A percentile compares a stretch with the other conserved stretches of the same genome.
Conservation (phyloP, 164 flowering plant genomes). For the Piper longum region DNA sequence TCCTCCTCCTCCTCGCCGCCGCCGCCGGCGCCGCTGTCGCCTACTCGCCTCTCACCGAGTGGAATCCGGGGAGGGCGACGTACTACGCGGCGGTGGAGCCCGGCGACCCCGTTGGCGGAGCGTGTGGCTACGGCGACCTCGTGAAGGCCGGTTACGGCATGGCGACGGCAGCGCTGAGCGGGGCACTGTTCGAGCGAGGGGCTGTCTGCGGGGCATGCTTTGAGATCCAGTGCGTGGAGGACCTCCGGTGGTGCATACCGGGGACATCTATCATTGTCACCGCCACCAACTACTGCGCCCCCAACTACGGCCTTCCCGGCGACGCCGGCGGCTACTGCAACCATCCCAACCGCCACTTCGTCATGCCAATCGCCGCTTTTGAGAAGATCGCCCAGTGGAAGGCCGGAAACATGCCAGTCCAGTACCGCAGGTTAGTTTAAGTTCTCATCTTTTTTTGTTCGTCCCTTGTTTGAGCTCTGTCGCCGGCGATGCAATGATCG, state of each 20-base stretch:
- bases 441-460: too few relatives aligned
- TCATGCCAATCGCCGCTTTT: constrained; percentile 78
- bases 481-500: too few relatives aligned
- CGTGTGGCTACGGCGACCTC: constrained; percentile 86
- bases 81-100: constrained; percentile 77
- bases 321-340: constrained; percentile 79
- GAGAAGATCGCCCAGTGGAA: constrained; percentile 97
- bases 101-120: constrained; percentile 60
- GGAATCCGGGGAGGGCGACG: constrained; percentile 75
- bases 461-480: too few relatives aligned
- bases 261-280: constrained; percentile 87
- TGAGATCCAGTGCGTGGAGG: constrained; percentile 72
- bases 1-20: constrained; percentile 13
- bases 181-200: constrained; percentile 48
- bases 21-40: constrained; percentile 1
- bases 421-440: constrained; percentile 52
- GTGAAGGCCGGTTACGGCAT: constrained; percentile 54
- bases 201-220: constrained; percentile 95
- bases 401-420: constrained; percentile 87
- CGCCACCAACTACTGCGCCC: constrained; percentile 90
- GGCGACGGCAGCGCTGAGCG: constrained; percentile 76
- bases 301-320: constrained; percentile 51
- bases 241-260: constrained; percentile 72
- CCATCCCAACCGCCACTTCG: constrained; percentile 76
- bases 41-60: constrained; percentile 25